Conservation (phyloP, 1,139 yeast species). For the Blastobotrys elegans region DNA sequence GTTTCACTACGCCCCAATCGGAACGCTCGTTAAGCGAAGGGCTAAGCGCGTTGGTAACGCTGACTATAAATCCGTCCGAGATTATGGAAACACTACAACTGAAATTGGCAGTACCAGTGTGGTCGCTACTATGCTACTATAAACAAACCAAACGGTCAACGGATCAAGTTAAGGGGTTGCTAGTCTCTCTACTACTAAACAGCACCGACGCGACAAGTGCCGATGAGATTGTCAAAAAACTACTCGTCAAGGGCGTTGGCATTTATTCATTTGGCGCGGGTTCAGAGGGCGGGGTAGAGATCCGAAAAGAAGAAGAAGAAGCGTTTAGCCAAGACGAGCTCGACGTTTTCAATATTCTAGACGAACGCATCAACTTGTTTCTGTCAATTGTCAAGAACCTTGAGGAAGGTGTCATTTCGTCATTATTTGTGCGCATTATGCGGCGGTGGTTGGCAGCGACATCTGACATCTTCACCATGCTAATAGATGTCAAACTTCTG, state of each 20-base stretch:
- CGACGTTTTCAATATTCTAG: conserved; percentile 41
- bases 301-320: conserved; percentile 33
- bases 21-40: conserved; percentile 55
- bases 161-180: conserved; percentile 32
- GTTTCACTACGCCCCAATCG: conserved; percentile 24
- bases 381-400: conserved; percentile 46
- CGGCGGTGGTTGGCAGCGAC: conserved; percentile 51
- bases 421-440: conserved; percentile 49
- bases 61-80: conserved; percentile 46
- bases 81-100: conserved; percentile 29
- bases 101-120: conserved; percentile 42
- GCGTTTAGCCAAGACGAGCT: background rate
- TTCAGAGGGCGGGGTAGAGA: conserved; percentile 53
- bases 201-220: background rate
- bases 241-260: conserved; percentile 12
- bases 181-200: conserved; percentile 12
- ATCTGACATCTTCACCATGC: conserved; percentile 44
- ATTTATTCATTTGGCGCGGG: conserved; percentile 40
- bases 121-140: conserved; percentile 59
- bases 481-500: conserved; percentile 59
- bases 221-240: conserved; percentile 1
- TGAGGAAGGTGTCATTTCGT: conserved; percentile 43
- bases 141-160: conserved; percentile 34
- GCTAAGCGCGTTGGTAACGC: conserved; percentile 59
- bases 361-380: conserved; percentile 45